These are phyloP conservation scores for Candida xiaguanensis DNA, from an alignment of 805 yeast species.

Conservation along the genomic window DNA sequence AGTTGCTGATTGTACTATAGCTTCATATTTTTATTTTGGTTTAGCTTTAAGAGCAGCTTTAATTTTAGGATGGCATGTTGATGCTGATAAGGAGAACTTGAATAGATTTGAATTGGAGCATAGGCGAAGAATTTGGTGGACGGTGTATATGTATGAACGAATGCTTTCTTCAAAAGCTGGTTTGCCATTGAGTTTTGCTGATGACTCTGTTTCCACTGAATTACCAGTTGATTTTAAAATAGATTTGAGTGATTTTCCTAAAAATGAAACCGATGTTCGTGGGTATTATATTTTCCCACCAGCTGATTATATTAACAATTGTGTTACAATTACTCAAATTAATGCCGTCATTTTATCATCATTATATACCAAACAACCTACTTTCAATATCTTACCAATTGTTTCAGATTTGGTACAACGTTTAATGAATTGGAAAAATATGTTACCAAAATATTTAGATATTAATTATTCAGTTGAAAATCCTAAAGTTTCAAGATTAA, in stretches of 20 bases:
- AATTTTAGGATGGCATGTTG: constrained; percentile 78
- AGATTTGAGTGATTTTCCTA: constrained; percentile 37
- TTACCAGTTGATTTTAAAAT: constrained; percentile 70
- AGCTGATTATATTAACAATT: constrained; percentile 70
- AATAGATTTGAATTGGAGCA: constrained; percentile 54
- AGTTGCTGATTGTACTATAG: constrained; percentile 80
- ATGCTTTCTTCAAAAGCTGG: constrained; percentile 84
- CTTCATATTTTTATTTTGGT: constrained; percentile 78
- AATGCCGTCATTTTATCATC: constrained; percentile 70
- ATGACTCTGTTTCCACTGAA: constrained; percentile 76
- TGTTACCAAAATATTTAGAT: constrained; percentile 59
- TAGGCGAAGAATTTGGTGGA: constrained; percentile 46
- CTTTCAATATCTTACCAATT: constrained; percentile 69
- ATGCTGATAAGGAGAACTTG: constrained; percentile 62
- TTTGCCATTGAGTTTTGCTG: constrained; percentile 72
- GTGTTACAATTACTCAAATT: constrained; percentile 75
- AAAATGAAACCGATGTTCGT: constrained; percentile 47
- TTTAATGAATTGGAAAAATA: constrained; percentile 63
- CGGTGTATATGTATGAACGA: constrained; percentile 52
- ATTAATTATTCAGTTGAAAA: constrained; percentile 57
- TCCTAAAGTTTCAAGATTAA: constrained; percentile 58
- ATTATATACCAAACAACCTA: constrained; percentile 72
- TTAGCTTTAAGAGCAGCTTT: constrained; percentile 69
- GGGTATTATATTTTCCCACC: constrained; percentile 73
- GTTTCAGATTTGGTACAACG: constrained; percentile 67